Conservation (phyloP, 345 rosid species). For the Theobroma cacao region DNA sequence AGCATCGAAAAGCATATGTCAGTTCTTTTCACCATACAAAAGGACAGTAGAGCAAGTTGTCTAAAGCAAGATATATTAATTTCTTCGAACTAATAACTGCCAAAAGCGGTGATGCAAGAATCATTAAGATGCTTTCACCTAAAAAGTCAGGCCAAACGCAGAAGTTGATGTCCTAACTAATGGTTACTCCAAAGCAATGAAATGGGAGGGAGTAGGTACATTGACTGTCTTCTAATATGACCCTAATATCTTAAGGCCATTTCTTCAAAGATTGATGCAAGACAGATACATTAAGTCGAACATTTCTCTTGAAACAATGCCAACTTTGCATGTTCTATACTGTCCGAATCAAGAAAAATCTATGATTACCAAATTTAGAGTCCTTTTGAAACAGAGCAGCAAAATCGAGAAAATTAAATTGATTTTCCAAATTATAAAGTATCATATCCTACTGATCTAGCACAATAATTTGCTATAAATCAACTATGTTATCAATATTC, state of each 20-base stretch:
- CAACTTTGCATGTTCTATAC: background rate
- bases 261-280: background rate
- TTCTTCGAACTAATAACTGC: background rate
- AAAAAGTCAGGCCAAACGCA: background rate
- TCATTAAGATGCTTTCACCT: background rate
- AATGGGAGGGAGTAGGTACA: background rate
- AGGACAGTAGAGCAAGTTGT: background rate
- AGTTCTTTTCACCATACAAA: too few relatives aligned
- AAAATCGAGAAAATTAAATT: background rate
- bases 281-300: background rate
- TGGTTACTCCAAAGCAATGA: background rate
- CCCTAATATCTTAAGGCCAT: background rate
- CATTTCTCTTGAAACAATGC: background rate
- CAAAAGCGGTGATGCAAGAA: background rate
- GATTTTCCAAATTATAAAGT: background rate
- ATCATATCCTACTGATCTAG: background rate
- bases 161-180: background rate
- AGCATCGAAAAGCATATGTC: too few relatives aligned
- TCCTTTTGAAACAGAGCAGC: background rate
- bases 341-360: background rate
- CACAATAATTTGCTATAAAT: background rate
- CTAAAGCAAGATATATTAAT: background rate
- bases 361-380: background rate
- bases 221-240: background rate
- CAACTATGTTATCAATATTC: background rate